phyloP scores from a whole-genome alignment of 805 yeast species.

The Ogataea haglerorum region DNA sequence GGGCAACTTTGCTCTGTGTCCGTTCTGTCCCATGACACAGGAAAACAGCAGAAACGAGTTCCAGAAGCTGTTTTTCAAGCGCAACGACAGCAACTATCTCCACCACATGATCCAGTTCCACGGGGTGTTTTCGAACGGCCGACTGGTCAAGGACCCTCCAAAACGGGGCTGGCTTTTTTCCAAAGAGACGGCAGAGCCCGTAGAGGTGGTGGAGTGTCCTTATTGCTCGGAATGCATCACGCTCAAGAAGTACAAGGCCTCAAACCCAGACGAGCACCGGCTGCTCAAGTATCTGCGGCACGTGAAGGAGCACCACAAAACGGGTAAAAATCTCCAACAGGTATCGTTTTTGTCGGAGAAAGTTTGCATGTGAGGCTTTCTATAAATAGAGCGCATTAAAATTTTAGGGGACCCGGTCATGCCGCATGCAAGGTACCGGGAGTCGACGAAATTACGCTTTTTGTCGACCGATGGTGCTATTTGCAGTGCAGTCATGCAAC shows the following conservation, averaged over 20 bases:
- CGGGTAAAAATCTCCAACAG: conserved; percentile 24
- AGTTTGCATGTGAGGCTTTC: not conserved
- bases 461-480: no score
- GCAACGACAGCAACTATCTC: conserved; percentile 30
- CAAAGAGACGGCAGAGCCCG: conserved; percentile 9
- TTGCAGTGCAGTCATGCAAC: not conserved
- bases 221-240: conserved; percentile 24
- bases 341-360: conserved; percentile 8
- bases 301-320: conserved; percentile 28
- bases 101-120: conserved; percentile 34
- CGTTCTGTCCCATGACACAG: conserved; percentile 24
- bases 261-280: conserved; percentile 20
- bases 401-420: not conserved
- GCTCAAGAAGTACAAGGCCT: conserved; percentile 20
- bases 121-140: conserved; percentile 32
- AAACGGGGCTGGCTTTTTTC: conserved; percentile 22
- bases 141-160: conserved; percentile 25
- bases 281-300: conserved; percentile 30
- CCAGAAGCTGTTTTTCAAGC: conserved; percentile 23
- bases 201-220: conserved; percentile 29
- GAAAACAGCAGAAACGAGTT: conserved; percentile 18
- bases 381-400: conserved; percentile 6
- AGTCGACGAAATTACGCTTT: not conserved
- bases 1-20: conserved; percentile 30
- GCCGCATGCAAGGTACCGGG: not conserved